Evolutionary conservation across 1,139 yeast genomes (phyloP), one percentile per base, ranked within the genome.

Genomic region (Arxiozyma heterogenica): DNA sequence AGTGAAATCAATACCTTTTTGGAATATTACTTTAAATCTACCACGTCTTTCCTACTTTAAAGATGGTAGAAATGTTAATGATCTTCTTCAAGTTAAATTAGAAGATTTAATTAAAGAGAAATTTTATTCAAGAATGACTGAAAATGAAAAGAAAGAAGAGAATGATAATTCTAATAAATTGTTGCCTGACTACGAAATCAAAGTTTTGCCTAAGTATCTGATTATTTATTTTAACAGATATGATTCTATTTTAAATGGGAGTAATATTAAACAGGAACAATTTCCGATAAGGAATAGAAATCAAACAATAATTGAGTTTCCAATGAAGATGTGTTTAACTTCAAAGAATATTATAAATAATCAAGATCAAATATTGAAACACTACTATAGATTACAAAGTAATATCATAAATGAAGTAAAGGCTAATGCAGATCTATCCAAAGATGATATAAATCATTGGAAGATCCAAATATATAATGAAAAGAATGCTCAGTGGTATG

Each of bases 261-360:
- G 80, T 55, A 72, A 72, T 41, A 11, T 27, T 12, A 71, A 70
- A 27, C 69, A 73, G 5, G 60, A 64, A 7, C 72, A 74, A 8
- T 60, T 71, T 1, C 63, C 64, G 11, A 68, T 73, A 15, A 73
- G 72, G 49, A 75, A 74, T 54, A 72, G 81, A 50, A 85, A 83
- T 62, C 81, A 81, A 44, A 83, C 86, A 0, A 78, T 86, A 38
- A 86, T 87, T 2, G 82, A 78, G 51, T 85, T 80, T 62, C 80
- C 84, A 5, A 23, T 41, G 23, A 21, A 45, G 12, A 39, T 44
- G 34, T 22, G 22, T 7, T 39, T 50, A 42, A 5, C 30, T 9
- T 12, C 30, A 4, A 18, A 38, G 21, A 18, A 8, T 5, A 18
- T 18, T 17, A 12, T 20, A 3, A 27, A 38, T 18, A 18, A 8